These are phyloP conservation scores for Blumeria hordei DNA, from an alignment of 2,329 filamentous ascomycete species.

Conservation along the genomic window DNA sequence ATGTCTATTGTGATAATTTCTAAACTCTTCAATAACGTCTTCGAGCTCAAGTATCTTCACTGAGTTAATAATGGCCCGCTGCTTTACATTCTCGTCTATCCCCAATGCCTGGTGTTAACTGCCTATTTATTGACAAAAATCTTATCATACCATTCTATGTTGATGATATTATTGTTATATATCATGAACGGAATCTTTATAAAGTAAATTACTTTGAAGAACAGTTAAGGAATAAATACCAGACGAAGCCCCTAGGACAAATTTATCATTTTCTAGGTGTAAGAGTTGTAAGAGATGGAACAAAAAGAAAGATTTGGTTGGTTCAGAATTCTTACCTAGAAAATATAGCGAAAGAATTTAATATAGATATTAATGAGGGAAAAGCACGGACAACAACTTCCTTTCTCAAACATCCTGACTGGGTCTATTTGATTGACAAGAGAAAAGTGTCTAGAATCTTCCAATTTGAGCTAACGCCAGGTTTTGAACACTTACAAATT, in stretches of 20 bases:
- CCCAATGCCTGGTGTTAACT: not conserved
- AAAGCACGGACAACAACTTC: not conserved
- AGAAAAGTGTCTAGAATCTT: too few species aligned
- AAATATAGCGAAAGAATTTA: not conserved
- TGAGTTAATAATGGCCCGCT: not conserved
- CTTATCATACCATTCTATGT: not conserved
- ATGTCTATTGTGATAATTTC: not conserved
- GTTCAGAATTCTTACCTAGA: constrained; percentile 1
- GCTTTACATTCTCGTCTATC: not conserved
- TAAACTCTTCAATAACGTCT: not conserved
- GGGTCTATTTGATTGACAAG: too few species aligned
- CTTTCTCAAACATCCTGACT: too few species aligned
- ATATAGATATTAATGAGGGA: not conserved
- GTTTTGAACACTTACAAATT: too few species aligned
- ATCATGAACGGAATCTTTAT: not conserved
- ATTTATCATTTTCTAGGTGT: not conserved
- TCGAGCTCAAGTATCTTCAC: not conserved
- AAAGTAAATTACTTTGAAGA: not conserved
- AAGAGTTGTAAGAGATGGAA: not conserved
- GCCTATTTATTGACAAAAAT: not conserved
- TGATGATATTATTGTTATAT: constrained; percentile 1
- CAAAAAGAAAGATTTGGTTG: not conserved
- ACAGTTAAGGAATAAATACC: not conserved
- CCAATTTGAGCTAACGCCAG: too few species aligned
- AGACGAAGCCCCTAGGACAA: not conserved